Evolutionary conservation across 2,329 filamentous ascomycete species (phyloP).

Genomic region (Orbilia oligospora): DNA sequence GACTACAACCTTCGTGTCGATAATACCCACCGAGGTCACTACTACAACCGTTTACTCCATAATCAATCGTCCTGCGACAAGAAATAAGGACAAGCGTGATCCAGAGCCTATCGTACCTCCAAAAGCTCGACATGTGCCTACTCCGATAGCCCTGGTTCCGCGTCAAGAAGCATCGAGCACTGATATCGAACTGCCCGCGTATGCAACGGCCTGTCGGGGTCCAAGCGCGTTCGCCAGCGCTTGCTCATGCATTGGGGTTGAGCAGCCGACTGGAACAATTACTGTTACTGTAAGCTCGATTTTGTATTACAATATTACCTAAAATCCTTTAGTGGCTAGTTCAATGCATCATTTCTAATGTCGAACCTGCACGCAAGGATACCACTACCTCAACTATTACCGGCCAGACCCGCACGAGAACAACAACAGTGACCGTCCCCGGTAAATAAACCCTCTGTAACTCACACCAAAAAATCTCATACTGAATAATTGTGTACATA

Average conservation of each 20-base stretch:
- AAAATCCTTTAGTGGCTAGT: background rate
- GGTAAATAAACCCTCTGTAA: background rate
- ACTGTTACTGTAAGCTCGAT: slow-evolving; percentile 3
- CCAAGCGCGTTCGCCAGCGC: slow-evolving; percentile 16
- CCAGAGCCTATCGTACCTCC: background rate
- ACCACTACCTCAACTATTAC: background rate
- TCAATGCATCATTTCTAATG: background rate
- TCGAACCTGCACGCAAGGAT: background rate
- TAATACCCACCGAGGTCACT: slow-evolving; percentile 8
- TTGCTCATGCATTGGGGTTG: slow-evolving; percentile 23
- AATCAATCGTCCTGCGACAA: background rate
- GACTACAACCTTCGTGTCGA: background rate
- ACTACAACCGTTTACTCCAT: slow-evolving; percentile 20
- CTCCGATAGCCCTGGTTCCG: background rate
- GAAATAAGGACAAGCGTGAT: background rate
- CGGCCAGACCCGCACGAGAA: background rate
- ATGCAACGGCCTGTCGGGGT: slow-evolving; percentile 11
- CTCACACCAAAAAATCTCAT: background rate
- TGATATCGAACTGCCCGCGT: background rate
- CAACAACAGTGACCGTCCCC: background rate
- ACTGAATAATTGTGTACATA: background rate
- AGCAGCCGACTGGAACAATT: slow-evolving; percentile 9
- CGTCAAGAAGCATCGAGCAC: slow-evolving; percentile 5
- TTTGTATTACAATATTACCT: background rate
- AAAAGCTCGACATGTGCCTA: background rate